Evolutionary conservation across 345 rosid genomes (phyloP).

Genomic region (Moricandia arvensis): DNA sequence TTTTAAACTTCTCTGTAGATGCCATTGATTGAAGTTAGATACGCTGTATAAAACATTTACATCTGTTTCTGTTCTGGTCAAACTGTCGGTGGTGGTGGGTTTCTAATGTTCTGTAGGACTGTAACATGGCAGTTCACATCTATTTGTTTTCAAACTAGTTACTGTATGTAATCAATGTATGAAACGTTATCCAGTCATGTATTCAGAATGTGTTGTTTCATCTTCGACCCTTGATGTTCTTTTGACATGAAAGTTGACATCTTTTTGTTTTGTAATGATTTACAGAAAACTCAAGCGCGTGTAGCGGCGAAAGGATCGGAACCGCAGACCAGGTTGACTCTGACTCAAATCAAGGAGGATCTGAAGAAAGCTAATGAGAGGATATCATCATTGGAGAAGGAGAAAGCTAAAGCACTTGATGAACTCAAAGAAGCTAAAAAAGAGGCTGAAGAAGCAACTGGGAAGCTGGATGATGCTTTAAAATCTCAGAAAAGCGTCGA

Average conservation of each 20-base stretch:
- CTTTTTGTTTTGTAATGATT: conserved; percentile 21
- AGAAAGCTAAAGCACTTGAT: conserved; percentile 64
- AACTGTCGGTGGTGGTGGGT: background rate
- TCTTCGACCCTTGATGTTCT: no score
- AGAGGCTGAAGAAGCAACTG: conserved; percentile 62
- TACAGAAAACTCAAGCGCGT: conserved; percentile 64
- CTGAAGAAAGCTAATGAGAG: conserved; percentile 82
- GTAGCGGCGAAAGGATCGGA: conserved; percentile 58
- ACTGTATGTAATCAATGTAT: no score
- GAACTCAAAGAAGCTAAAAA: conserved; percentile 74
- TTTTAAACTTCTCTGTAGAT: background rate
- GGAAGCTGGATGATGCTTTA: conserved; percentile 77
- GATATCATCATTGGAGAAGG: conserved; percentile 67
- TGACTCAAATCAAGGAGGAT: conserved; percentile 75
- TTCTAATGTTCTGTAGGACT: no score
- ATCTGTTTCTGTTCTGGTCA: background rate
- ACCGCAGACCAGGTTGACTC: conserved; percentile 58
- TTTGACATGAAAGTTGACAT: background rate
- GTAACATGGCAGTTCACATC: background rate
- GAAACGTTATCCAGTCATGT: no score
- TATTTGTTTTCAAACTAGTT: background rate
- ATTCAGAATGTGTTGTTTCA: no score
- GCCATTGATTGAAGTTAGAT: background rate
- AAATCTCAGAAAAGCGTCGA: conserved; percentile 84
- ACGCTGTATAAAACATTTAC: background rate